Evolutionary conservation across 2,329 filamentous ascomycete genomes (phyloP).

Genomic region (Aspergillus calidoustus): DNA sequence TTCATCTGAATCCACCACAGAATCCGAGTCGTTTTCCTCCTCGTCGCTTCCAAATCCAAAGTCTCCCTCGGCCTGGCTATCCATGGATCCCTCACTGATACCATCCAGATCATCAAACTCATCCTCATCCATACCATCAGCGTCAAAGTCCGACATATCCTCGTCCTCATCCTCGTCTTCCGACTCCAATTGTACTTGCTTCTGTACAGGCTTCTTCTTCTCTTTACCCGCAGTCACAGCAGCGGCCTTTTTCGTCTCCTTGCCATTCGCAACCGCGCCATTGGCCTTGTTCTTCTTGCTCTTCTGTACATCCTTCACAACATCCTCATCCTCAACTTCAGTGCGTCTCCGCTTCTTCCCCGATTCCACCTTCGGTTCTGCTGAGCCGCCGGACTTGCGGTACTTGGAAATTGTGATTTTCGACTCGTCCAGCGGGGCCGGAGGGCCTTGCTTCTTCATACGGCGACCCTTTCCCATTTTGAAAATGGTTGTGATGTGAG

Average conservation of each 20-base stretch:
- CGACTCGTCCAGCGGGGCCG: conserved; percentile 77
- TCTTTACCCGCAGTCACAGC: conserved; percentile 18
- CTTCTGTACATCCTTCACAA: conserved; percentile 43
- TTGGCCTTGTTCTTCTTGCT: conserved; percentile 48
- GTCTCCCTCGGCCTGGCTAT: conserved; percentile 50
- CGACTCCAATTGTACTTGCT: conserved; percentile 42
- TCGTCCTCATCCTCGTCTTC: conserved; percentile 48
- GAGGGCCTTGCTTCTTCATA: conserved; percentile 94
- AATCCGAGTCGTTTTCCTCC: conserved; percentile 58
- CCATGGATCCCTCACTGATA: conserved; percentile 50
- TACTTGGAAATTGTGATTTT: conserved; percentile 68
- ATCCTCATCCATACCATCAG: conserved; percentile 50
- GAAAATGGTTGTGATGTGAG: conserved; percentile 26
- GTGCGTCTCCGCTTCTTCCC: conserved; percentile 69
- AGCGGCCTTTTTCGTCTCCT: conserved; percentile 13
- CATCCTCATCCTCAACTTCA: conserved; percentile 49
- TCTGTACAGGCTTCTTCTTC: conserved; percentile 43
- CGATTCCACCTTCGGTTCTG: conserved; percentile 58
- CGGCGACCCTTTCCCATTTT: conserved; percentile 88
- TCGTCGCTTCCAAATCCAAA: conserved; percentile 62
- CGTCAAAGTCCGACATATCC: conserved; percentile 38
- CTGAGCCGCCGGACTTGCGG: conserved; percentile 77
- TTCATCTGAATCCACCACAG: conserved; percentile 73
- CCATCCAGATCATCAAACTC: conserved; percentile 52
- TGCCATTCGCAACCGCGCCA: conserved; percentile 31